Evolutionary conservation across 2,329 filamentous ascomycete species (phyloP), one percentile per base, ranked within the genome.

Genomic region (Macrophomina tecta): DNA sequence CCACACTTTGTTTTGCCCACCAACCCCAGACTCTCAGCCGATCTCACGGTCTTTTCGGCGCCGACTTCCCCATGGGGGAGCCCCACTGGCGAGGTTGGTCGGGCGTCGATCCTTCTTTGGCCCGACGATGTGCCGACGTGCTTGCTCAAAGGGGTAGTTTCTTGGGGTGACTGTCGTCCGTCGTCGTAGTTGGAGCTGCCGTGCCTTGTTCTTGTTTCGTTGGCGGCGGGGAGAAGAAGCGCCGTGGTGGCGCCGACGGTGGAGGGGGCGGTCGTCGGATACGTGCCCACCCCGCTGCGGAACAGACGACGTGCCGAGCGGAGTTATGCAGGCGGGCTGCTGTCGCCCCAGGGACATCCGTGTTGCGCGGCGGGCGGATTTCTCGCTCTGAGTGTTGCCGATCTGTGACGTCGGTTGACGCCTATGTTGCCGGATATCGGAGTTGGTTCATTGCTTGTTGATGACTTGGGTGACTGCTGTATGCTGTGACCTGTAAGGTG

Each of bases 111-210:
- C 52, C n/a, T 36, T 4, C 52, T 14, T 1, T 3, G 14, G 9
- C 32, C 52, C n/a, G 34, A 55, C 34, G n/a, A 18, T 3, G 32
- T n/a, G 1, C 6, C 52, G 3, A 7, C 8, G 16, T 28, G 4
- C 7, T 14, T 34, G 2, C 53, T 30, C 18, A 14, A 34, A 34
- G 5, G 2, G 56, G 56, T 28, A 61, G 18, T 46, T 60, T 4
- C 2, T 18, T 61, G 58, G 58, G 58, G 58, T 18, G 58, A 62
- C 58, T 49, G 58, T 49, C 58, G 58, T 3, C 58, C 42, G 16
- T n/a, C 18, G 53, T n/a, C 16, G 38, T 14, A 9, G 38, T 40
- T 14, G 14, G 7, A 8, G 14, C 38, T 40, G 38, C 8, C 38
- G 16, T 9, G 42, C 42, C 42, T 45, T 16, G 42, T 45, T 12